These are phyloP conservation scores for Crataegus laevigata DNA, from an alignment of 306 rosid species.

Conservation along the genomic window DNA sequence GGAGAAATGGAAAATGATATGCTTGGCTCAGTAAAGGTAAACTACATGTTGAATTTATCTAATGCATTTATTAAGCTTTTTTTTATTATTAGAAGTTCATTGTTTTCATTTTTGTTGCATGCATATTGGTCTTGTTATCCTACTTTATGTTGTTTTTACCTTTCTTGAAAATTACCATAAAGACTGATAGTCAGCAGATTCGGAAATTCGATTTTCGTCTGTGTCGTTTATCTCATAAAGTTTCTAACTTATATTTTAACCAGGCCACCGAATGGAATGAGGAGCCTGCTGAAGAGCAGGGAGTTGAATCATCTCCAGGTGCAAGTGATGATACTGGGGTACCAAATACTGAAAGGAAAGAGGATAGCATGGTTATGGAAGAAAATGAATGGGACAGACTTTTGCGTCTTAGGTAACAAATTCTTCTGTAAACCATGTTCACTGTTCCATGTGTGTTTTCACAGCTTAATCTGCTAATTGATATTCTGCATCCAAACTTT, in stretches of 20 bases:
- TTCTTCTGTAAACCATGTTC: slow-evolving; percentile 6
- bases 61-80: slow-evolving; percentile 6
- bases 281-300: slow-evolving; percentile 80
- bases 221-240: not conserved
- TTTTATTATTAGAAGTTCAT: not conserved
- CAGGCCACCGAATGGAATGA: slow-evolving; percentile 97
- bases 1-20: slow-evolving; percentile 89
- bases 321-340: slow-evolving; percentile 50
- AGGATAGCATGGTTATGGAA: slow-evolving; percentile 59
- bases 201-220: not conserved
- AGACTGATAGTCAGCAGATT: not conserved
- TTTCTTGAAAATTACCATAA: not conserved
- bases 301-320: slow-evolving; percentile 65
- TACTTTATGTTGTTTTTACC: not conserved
- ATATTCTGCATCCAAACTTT: not conserved
- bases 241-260: slow-evolving; percentile 2
- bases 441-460: not conserved
- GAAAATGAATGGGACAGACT: slow-evolving; percentile 98
- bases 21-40: slow-evolving; percentile 97
- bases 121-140: not conserved
- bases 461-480: not conserved
- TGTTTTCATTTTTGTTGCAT: not conserved
- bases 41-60: slow-evolving; percentile 13
- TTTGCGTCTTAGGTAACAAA: slow-evolving; percentile 72
- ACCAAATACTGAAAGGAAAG: slow-evolving; percentile 67